A percentile compares a stretch with the other conserved stretches of the same genome.
phyloP scores from a whole-genome alignment of 148 eudicot species.

The Silene conica region DNA sequence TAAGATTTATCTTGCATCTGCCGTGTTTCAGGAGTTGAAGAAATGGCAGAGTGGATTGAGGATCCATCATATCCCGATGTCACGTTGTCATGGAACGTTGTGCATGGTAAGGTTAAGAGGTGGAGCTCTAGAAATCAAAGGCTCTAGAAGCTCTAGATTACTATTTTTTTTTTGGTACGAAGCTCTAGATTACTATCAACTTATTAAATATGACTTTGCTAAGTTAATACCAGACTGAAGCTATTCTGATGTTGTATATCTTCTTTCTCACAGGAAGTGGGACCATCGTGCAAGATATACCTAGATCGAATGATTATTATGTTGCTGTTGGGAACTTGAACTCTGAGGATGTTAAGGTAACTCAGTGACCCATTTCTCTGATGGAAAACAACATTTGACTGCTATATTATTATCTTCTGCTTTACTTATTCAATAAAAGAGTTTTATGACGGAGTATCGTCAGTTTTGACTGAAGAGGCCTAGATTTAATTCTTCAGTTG shows the following conservation, averaged over 20 bases:
- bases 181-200: background rate
- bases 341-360: constrained; percentile 52
- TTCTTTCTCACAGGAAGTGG: constrained; percentile 58
- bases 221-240: constrained; percentile 1
- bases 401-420: background rate
- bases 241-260: background rate
- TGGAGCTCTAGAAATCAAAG: background rate
- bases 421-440: background rate
- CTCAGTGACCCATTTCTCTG: constrained; percentile 5
- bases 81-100: constrained; percentile 34
- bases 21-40: constrained; percentile 56
- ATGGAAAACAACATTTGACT: background rate
- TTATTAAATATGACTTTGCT: background rate
- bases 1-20: constrained; percentile 15
- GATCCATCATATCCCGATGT: constrained; percentile 67
- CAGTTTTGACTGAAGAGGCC: background rate
- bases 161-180: no score
- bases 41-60: constrained; percentile 70
- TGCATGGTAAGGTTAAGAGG: constrained; percentile 50
- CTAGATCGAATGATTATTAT: constrained; percentile 56
- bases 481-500: background rate
- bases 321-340: constrained; percentile 79
- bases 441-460: background rate
- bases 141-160: background rate
- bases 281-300: constrained; percentile 46